Percentiles rank a stretch among this genome's conserved stretches.
Conservation (phyloP, 352 stramenopile genomes). For the Thalassiosira sp. region DNA sequence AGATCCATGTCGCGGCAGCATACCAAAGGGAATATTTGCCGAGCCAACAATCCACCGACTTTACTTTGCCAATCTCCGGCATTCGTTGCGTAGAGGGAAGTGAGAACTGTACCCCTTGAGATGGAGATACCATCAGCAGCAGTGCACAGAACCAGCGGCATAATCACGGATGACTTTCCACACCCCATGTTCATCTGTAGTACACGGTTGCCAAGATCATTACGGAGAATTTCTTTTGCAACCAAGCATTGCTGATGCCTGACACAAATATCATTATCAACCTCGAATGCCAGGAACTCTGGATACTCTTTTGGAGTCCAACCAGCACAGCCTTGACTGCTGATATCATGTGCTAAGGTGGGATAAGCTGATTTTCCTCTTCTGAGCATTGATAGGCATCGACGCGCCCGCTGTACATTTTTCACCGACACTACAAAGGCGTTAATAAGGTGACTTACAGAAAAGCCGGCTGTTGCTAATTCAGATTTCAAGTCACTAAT, state of each 20-base stretch:
- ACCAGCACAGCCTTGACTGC: neutral
- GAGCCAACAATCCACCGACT: constrained; percentile 11
- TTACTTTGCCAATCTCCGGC: neutral
- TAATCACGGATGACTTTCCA: constrained; percentile 4
- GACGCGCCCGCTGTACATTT: no score
- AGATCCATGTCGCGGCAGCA: constrained; percentile 7
- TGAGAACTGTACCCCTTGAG: neutral
- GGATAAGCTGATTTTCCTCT: no score
- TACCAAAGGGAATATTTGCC: constrained; percentile 5
- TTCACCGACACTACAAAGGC: neutral
- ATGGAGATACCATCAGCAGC: neutral
- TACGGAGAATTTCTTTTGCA: neutral
- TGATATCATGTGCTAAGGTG: constrained; percentile 1
- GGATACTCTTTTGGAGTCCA: neutral
- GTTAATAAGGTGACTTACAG: neutral
- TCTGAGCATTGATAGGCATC: no score
- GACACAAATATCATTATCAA: constrained; percentile 26
- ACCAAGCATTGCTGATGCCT: neutral
- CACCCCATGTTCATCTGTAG: constrained; percentile 20
- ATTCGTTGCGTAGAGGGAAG: constrained; percentile 13
- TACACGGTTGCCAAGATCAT: neutral
- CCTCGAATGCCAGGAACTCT: constrained; percentile 4
- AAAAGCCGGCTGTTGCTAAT: neutral
- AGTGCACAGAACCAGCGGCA: neutral
- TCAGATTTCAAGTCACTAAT: neutral